Conservation (phyloP, 805 yeast species). For the Candida piceae region DNA sequence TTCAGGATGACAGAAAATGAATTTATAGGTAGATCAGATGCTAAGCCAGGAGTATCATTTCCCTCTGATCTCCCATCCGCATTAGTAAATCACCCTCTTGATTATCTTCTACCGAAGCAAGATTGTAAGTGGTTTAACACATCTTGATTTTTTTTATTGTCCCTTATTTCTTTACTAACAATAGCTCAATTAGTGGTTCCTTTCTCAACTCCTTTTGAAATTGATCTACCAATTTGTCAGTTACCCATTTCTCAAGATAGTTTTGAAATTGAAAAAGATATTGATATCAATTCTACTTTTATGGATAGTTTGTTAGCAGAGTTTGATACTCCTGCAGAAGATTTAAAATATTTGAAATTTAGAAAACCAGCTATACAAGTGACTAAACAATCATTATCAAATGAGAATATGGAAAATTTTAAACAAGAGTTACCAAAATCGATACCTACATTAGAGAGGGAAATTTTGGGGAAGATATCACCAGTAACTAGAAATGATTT, state of each 20-base stretch:
- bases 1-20: no score
- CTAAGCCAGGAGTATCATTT: neutral
- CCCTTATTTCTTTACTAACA: slow-evolving; percentile 3
- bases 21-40: neutral
- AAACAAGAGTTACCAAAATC: no score
- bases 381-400: no score
- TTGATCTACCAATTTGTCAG: slow-evolving; percentile 7
- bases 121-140: slow-evolving; percentile 27
- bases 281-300: slow-evolving; percentile 13
- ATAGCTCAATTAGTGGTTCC: slow-evolving; percentile 16
- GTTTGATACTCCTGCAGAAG: slow-evolving; percentile 14
- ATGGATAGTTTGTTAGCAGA: slow-evolving; percentile 23
- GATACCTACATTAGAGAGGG: slow-evolving; percentile 10
- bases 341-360: slow-evolving; percentile 25
- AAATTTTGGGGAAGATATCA: slow-evolving; percentile 8
- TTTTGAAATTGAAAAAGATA: neutral
- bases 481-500: slow-evolving; percentile 15
- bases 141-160: neutral
- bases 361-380: slow-evolving; percentile 29
- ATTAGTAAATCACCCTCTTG: slow-evolving; percentile 28
- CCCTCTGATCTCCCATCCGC: slow-evolving; percentile 19
- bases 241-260: slow-evolving; percentile 2
- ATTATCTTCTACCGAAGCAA: slow-evolving; percentile 36
- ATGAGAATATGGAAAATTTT: no score
- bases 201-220: slow-evolving; percentile 24